Percentiles rank a stretch among this genome's conserved stretches.
Evolutionary conservation across 208 protist genomes (phyloP).

Genomic region (Trypanosoma mega): DNA sequence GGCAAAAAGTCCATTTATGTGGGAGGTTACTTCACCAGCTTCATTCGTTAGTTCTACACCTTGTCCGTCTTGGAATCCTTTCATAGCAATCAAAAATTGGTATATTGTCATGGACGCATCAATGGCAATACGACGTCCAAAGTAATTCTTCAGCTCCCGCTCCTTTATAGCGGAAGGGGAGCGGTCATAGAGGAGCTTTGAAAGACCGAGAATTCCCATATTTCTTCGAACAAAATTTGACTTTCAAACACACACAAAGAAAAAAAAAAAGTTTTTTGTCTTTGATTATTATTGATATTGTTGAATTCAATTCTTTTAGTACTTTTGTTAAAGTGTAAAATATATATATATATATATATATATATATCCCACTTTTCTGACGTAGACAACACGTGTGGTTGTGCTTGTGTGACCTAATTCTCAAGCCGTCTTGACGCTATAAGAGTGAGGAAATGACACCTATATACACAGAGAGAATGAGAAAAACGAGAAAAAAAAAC

Average conservation of each 20-base stretch:
- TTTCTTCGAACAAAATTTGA: not conserved
- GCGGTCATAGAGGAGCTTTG: conserved; percentile 95
- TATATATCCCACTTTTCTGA: too few relatives aligned
- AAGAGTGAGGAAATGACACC: not conserved
- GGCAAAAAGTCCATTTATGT: conserved; percentile 98
- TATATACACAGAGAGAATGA: not conserved
- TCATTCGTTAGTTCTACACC: conserved; percentile 95
- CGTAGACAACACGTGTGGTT: too few relatives aligned
- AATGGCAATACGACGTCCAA: conserved; percentile 98
- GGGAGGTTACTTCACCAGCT: conserved; percentile 96
- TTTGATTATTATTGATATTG: too few relatives aligned
- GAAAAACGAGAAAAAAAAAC: not conserved
- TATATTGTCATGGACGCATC: conserved; percentile 99
- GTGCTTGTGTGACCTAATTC: not conserved
- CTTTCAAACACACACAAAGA: too few relatives aligned
- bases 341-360: too few relatives aligned
- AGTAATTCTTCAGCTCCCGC: conserved; percentile 96
- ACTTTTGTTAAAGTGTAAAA: too few relatives aligned
- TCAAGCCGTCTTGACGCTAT: too few relatives aligned
- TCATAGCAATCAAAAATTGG: conserved; percentile 98
- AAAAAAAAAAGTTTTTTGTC: too few relatives aligned
- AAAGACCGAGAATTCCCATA: conserved; percentile 98
- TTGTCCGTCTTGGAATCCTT: conserved; percentile 83
- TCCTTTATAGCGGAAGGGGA: conserved; percentile 90
- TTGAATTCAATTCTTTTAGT: too few relatives aligned